Evolutionary conservation across 2,329 filamentous ascomycete species (phyloP).

Genomic region (Diaporthe velutina): DNA sequence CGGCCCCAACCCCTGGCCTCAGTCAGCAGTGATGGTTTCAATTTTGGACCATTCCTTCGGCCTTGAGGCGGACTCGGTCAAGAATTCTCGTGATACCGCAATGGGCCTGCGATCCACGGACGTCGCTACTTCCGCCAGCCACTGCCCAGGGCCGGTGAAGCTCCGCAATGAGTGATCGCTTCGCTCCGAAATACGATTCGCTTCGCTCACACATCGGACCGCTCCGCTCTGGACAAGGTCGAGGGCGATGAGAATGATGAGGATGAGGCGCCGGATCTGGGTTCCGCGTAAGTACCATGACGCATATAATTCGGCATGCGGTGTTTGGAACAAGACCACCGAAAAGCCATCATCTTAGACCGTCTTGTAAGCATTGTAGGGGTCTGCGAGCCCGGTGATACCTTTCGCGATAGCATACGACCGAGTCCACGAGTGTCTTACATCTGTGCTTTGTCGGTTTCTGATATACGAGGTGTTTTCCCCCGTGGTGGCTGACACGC

Average conservation of each 20-base stretch:
- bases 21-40: conserved; percentile 3
- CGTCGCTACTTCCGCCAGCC: background rate
- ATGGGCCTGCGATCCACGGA: background rate
- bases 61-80: background rate
- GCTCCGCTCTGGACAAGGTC: background rate
- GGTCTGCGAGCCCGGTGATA: background rate
- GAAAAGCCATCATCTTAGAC: background rate
- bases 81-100: background rate
- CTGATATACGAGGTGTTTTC: conserved; percentile 17
- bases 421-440: conserved; percentile 25
- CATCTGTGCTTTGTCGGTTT: conserved; percentile 13
- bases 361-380: conserved; percentile 11
- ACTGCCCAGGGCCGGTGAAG: background rate
- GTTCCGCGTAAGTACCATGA: background rate
- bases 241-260: too few relatives aligned
- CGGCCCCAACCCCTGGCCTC: background rate
- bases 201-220: background rate
- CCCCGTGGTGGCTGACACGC: conserved; percentile 8
- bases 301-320: background rate
- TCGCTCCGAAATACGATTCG: background rate
- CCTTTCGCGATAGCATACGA: conserved; percentile 11
- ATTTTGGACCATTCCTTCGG: background rate
- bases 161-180: background rate
- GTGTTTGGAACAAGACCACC: conserved; percentile 19
- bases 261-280: background rate